Evolutionary conservation across 805 yeast species (phyloP).

Genomic region (Starmerella gropengiesseri): DNA sequence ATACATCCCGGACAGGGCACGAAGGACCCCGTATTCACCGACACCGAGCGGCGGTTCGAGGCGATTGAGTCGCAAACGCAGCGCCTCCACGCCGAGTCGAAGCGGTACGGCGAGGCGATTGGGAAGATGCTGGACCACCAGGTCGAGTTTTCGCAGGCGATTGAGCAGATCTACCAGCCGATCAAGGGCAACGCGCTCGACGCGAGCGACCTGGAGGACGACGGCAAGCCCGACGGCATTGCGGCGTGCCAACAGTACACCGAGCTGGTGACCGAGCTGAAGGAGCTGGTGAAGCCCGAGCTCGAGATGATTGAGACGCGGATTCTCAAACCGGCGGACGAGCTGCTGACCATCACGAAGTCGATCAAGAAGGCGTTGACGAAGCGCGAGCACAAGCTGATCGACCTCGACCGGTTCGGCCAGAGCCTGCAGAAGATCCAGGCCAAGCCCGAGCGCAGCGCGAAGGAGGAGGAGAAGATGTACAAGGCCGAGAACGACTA

Average conservation of each 20-base stretch:
- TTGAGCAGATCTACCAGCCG: constrained; percentile 93
- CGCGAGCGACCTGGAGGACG: constrained; percentile 74
- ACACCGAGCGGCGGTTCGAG: constrained; percentile 92
- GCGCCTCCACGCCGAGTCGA: constrained; percentile 79
- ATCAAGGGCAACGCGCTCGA: constrained; percentile 86
- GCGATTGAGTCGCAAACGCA: constrained; percentile 85
- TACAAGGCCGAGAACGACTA: constrained; percentile 83
- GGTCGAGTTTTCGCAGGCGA: constrained; percentile 87
- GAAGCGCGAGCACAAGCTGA: constrained; percentile 88
- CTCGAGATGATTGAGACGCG: constrained; percentile 82
- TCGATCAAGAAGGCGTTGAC: constrained; percentile 85
- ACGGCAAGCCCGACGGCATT: constrained; percentile 84
- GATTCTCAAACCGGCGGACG: constrained; percentile 85
- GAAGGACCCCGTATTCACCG: constrained; percentile 80
- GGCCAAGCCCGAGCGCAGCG: constrained; percentile 68
- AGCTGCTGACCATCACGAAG: constrained; percentile 68
- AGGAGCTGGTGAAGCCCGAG: constrained; percentile 81
- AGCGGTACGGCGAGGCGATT: constrained; percentile 80
- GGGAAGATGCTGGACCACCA: constrained; percentile 90
- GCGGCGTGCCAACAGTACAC: constrained; percentile 88
- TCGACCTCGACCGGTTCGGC: constrained; percentile 82
- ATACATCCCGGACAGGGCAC: constrained; percentile 59
- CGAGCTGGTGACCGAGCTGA: constrained; percentile 75
- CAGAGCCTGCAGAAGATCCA: constrained; percentile 60
- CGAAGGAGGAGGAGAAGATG: constrained; percentile 84